Evolutionary conservation across 106 monocot genomes (phyloP), one percentile per base, ranked within the genome.

Genomic region (Dendrobium chrysotoxum): DNA sequence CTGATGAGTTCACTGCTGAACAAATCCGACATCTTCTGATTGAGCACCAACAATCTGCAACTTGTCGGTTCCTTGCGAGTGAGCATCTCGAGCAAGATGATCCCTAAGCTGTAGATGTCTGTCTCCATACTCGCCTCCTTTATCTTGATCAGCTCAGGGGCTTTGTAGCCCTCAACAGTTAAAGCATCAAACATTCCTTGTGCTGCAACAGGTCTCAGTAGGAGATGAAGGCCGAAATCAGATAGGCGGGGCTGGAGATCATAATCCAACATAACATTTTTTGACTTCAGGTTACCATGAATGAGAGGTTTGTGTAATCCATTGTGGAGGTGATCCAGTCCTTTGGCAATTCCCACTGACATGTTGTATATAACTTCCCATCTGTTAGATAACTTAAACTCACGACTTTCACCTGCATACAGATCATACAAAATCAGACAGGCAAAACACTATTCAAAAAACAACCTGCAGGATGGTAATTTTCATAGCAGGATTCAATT

Each of bases 141-240:
- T 86, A 93, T 87, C 86, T 99, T 95, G 78, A 95, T 89, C 50
- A 99, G 81, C 76, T 99, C 98, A 0, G 98, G 95, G 12, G 98
- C 88, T 80, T 93, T 99, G 85, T 99, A 99, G 28, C 98, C 91
- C 67, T 89, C 85, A 5, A 88, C 79, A 13, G 88, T 86, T 0
- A 88, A 83, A 5, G 85, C 54, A 39, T 99, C 93, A 5, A 99
- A 91, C 91, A 95, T 93, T 73, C 93, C 91, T 77, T 99, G 98
- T 0, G 82, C 86, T 0, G 93, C 75, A 7, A 89, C 79, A 0
- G 92, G 83, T 72, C 86, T 91, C 72, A 99, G 65, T 7, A 99
- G 85, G 39, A 93, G 89, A 78, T 95, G 95, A 40, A 99, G 68
- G 40, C 98, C 92, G 50, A 90, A 95, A 61, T 99, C 98, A 0